phyloP scores from a whole-genome alignment of 1,139 yeast species.

The Blastobotrys niveus region DNA sequence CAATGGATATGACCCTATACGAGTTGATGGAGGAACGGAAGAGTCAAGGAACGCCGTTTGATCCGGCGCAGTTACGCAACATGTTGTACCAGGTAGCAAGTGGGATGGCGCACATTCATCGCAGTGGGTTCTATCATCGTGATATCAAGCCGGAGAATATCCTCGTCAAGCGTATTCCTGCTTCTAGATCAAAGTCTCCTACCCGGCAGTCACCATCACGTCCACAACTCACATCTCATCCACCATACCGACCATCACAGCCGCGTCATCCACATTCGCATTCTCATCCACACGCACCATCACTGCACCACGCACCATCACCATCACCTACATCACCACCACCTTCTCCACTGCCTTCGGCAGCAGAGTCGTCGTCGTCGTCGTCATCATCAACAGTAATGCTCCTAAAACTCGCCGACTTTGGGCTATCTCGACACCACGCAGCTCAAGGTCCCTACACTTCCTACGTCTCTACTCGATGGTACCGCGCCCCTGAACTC shows the following conservation, averaged over 20 bases:
- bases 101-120: slow-evolving; percentile 80
- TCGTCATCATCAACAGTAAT: not conserved
- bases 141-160: slow-evolving; percentile 94
- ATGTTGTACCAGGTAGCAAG: slow-evolving; percentile 61
- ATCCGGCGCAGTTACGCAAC: slow-evolving; percentile 55
- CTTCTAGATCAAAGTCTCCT: slow-evolving; percentile 1
- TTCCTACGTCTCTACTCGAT: slow-evolving; percentile 85
- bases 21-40: slow-evolving; percentile 37
- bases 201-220: too few relatives aligned
- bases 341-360: too few relatives aligned
- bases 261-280: too few relatives aligned
- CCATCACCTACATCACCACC: not conserved
- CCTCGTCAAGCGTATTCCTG: slow-evolving; percentile 59
- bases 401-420: slow-evolving; percentile 75
- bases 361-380: not conserved
- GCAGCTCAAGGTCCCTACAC: slow-evolving; percentile 49
- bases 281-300: too few relatives aligned
- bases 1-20: slow-evolving; percentile 73
- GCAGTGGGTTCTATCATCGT: slow-evolving; percentile 69
- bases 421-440: slow-evolving; percentile 74
- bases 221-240: not conserved
- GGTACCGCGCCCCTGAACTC: slow-evolving; percentile 96
- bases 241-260: too few relatives aligned
- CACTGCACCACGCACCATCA: not conserved
- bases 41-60: slow-evolving; percentile 47